Evolutionary conservation across 2,329 filamentous ascomycete genomes (phyloP).

Genomic region (Cordyceps fumosorosea): DNA sequence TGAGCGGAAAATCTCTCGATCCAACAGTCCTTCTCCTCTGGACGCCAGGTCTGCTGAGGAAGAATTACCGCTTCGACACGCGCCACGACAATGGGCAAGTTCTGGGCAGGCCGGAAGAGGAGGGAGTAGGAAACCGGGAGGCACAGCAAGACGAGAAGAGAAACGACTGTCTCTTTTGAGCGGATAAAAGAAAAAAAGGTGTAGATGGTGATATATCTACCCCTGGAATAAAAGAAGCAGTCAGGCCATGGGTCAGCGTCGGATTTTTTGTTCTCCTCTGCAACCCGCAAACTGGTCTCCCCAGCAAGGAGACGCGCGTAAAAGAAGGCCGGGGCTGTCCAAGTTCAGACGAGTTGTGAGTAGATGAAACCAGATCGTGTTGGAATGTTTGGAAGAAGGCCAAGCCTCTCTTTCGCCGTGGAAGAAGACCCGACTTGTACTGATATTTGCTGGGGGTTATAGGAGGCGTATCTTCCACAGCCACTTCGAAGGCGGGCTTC

Average conservation of each 20-base stretch:
- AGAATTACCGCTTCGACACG: neutral
- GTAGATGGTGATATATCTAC: slow-evolving; percentile 13
- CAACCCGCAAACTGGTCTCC: neutral
- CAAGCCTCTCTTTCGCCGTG: neutral
- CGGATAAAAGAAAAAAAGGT: neutral
- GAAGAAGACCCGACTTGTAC: neutral
- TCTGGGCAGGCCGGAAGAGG: neutral
- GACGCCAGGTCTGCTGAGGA: neutral
- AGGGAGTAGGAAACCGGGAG: neutral
- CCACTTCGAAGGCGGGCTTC: slow-evolving; percentile 4
- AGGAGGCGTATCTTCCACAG: slow-evolving; percentile 1
- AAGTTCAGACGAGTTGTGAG: neutral
- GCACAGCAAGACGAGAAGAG: neutral
- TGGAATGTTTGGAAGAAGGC: neutral
- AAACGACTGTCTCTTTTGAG: neutral
- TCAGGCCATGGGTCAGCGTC: slow-evolving; percentile 9
- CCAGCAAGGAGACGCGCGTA: neutral
- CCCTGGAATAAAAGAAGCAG: slow-evolving; percentile 12
- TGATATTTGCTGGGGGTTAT: slow-evolving; percentile 5
- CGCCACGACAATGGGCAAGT: neutral
- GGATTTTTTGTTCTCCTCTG: neutral
- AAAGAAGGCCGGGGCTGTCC: neutral
- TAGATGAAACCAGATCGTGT: neutral
- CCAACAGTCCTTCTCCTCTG: neutral
- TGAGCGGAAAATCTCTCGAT: neutral